phyloP scores from a whole-genome alignment of 1,284 basidiomycete species.

The Ustilago cynodontis region DNA sequence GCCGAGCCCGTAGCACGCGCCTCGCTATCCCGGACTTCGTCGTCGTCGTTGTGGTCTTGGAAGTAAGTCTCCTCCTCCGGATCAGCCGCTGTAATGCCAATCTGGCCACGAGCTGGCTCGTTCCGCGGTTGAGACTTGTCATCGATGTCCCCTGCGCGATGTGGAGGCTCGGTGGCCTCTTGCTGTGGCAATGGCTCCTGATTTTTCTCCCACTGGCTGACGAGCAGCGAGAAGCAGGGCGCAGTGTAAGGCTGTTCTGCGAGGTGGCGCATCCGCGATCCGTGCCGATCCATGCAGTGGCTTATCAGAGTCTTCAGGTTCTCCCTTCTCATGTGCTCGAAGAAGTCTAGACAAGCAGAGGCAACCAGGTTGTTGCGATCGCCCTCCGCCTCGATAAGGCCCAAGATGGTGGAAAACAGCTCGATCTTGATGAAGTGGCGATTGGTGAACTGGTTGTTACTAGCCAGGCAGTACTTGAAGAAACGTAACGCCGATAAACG shows the following conservation, averaged over 20 bases:
- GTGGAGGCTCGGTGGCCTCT: constrained; percentile 12
- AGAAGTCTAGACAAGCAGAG: constrained; percentile 94
- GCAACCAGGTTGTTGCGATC: constrained; percentile 89
- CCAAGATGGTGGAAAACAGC: constrained; percentile 83
- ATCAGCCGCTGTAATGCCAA: constrained; percentile 74
- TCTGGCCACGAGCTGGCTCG: constrained; percentile 56
- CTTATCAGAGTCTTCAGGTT: constrained; percentile 86
- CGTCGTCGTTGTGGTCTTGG: constrained; percentile 82
- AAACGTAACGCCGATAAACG: constrained; percentile 77
- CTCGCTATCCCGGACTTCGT: constrained; percentile 73
- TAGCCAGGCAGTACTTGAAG: constrained; percentile 85
- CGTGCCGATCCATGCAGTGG: constrained; percentile 84
- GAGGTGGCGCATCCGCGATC: constrained; percentile 77
- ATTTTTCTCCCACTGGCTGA: constrained; percentile 89
- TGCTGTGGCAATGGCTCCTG: constrained; percentile 73
- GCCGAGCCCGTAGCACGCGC: constrained; percentile 73
- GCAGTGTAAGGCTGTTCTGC: constrained; percentile 77
- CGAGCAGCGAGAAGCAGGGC: constrained; percentile 79
- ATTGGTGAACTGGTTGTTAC: constrained; percentile 87
- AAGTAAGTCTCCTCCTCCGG: constrained; percentile 87
- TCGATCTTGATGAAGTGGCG: constrained; percentile 87
- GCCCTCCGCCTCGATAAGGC: constrained; percentile 84
- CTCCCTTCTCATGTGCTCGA: constrained; percentile 82
- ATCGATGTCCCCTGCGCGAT: constrained; percentile 16
- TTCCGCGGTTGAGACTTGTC: constrained; percentile 33